These are phyloP conservation scores for Daldinia sp. DNA, from an alignment of 2,329 filamentous ascomycete species.

Conservation along the genomic window DNA sequence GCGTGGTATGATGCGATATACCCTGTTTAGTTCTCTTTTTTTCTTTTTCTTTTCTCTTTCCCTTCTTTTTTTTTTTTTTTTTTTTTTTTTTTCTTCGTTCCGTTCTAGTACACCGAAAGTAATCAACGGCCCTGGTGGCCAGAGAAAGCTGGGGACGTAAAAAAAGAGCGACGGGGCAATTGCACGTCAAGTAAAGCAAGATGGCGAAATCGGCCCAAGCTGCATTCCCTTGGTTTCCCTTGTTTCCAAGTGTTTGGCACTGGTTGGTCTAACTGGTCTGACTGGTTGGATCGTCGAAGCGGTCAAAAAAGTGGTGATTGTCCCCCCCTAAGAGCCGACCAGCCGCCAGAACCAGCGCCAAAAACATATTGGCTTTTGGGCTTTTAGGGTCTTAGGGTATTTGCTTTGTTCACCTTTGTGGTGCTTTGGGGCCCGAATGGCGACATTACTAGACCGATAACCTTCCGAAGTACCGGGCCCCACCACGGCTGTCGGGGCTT, in stretches of 20 bases:
- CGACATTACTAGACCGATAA: conserved; percentile 53
- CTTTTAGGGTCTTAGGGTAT: conserved; percentile 42
- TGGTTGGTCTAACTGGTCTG: conserved; percentile 7
- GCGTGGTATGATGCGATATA: neutral
- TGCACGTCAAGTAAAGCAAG: conserved; percentile 29
- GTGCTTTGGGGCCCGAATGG: conserved; percentile 56
- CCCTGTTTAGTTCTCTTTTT: neutral
- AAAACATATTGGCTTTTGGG: conserved; percentile 40
- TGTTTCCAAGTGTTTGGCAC: conserved; percentile 6
- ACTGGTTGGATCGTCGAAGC: conserved; percentile 25
- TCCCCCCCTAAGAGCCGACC: conserved; percentile 38
- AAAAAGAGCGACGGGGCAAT: conserved; percentile 10
- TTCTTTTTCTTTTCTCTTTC: neutral
- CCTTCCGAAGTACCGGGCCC: conserved; percentile 43
- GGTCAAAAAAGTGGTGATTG: conserved; percentile 52
- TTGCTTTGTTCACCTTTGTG: conserved; percentile 44
- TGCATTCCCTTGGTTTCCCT: conserved; percentile 20
- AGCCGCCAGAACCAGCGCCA: conserved; percentile 18
- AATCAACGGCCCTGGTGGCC: conserved; percentile 1
- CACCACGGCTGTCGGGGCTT: conserved; percentile 48
- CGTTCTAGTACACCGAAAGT: neutral
- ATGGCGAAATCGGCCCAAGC: conserved; percentile 42
- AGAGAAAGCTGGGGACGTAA: neutral
- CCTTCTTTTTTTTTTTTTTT: neutral
- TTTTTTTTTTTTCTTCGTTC: neutral